Evolutionary conservation across 768 basidiomycete genomes (phyloP), one percentile per base, ranked within the genome.

Genomic region (Imleria badia): DNA sequence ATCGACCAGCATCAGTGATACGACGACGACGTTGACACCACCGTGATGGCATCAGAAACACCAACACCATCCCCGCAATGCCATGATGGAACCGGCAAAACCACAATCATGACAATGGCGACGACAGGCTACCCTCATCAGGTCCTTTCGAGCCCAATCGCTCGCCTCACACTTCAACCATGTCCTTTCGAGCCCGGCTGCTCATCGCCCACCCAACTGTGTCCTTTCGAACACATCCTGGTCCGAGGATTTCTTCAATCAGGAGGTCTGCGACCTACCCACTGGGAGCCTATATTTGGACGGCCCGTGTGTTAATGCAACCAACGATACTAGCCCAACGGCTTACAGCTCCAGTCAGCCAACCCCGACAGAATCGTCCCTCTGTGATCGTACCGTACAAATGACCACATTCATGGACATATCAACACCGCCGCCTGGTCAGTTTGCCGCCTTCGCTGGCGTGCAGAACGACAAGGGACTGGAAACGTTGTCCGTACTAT

Each of bases 371-470:
- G 83, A 82, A 52, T 84, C 80, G 0, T 80, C 80, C 6, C 70
- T 76, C 43, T 78, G 78, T 34, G 82, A 83, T 59, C 76, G 77
- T 23, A 84, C 81, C 0, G 72, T 83, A 22, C 83, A 84, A 59
- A 80, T 83, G 78, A 68, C 76, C 15, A 74, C 70, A 0, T 83
- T 83, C 53, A 67, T 76, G 61, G 82, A 85, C 56, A 76, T 71
- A 17, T 59, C 62, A 6, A 71, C 70, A 31, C 70, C 70, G 58
- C 70, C 71, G 30, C 69, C 69, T 17, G 56, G 67, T 62, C 71
- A 71, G 70, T 71, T 71, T 71, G 71, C 71, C 60, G 51, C 71
- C 58, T 73, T 69, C n/a, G 30, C 42, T 14, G 61, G 71, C 48
- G 66, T 51, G 71, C 70, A 73, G 71, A 71, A 71, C 71, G 71